Percentiles rank a stretch among this genome's conserved stretches.
These are phyloP conservation scores for slime mould (Dictyostelium discoideum) DNA, from an alignment of 78 protist species.

Conservation along the genomic window dicty_2.7 NC_007088.5:3002001-3002500, in stretches of 20 bases:
- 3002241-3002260: slow-evolving; percentile 92
- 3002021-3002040: background rate
- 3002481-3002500: slow-evolving; percentile 94
- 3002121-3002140: slow-evolving; percentile 83
- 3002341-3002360: slow-evolving; percentile 35
- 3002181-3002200: slow-evolving; percentile 92
- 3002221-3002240: slow-evolving; percentile 57
- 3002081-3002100: slow-evolving; percentile 30
- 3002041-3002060: background rate
- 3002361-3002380: slow-evolving; percentile 90
- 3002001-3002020: slow-evolving; percentile 41
- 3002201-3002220: slow-evolving; percentile 39
- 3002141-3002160: slow-evolving; percentile 68
- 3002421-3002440: slow-evolving; percentile 88
- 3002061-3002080: background rate
- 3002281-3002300: slow-evolving; percentile 86
- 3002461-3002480: slow-evolving; percentile 94
- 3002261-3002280: slow-evolving; percentile 93
- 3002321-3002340: slow-evolving; percentile 87
- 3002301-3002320: slow-evolving; percentile 44
- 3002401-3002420: slow-evolving; percentile 90
- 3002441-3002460: slow-evolving; percentile 84
- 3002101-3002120: slow-evolving; percentile 82
- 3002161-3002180: slow-evolving; percentile 99
- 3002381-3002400: slow-evolving; percentile 98